These are phyloP conservation scores for Lojkania enalia DNA, from an alignment of 2,329 filamentous ascomycete genomes.

Conservation along the genomic window DNA sequence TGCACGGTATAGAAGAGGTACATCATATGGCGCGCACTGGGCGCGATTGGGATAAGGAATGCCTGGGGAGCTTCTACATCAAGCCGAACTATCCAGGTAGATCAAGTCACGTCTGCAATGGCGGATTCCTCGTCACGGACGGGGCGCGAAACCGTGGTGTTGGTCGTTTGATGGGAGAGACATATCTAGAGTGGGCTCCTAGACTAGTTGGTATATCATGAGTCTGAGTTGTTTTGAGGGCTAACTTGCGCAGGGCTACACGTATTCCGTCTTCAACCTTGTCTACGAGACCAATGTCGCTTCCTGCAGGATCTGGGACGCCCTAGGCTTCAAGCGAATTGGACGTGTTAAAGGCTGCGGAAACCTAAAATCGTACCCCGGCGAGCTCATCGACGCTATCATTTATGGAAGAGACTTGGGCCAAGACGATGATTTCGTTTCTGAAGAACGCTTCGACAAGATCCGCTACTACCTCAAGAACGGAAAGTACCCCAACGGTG, in stretches of 20 bases:
- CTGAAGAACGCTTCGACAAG: conserved; percentile 97
- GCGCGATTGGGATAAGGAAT: conserved; percentile 76
- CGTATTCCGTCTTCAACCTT: conserved; percentile 90
- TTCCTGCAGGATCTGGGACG: conserved; percentile 89
- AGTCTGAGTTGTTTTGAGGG: neutral
- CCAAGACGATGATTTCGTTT: conserved; percentile 78
- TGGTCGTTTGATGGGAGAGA: conserved; percentile 56
- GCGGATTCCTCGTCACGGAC: conserved; percentile 55
- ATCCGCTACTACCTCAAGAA: conserved; percentile 97
- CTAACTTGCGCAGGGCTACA: conserved; percentile 65
- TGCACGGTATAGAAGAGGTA: conserved; percentile 58
- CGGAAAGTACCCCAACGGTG: conserved; percentile 88
- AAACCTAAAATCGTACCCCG: conserved; percentile 53
- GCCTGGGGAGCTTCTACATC: conserved; percentile 89
- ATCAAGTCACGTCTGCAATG: conserved; percentile 84
- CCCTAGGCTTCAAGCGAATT: conserved; percentile 88
- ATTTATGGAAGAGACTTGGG: conserved; percentile 64
- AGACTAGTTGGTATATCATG: conserved; percentile 44
- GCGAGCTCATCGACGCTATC: conserved; percentile 54
- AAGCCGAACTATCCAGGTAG: conserved; percentile 91
- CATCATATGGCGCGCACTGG: conserved; percentile 50
- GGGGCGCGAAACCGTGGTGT: conserved; percentile 54
- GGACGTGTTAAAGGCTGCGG: conserved; percentile 68
- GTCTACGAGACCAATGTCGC: conserved; percentile 94
- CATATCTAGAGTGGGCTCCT: conserved; percentile 58